phyloP scores from a whole-genome alignment of 768 basidiomycete species.

The Gloeostereum incarnatum region DNA sequence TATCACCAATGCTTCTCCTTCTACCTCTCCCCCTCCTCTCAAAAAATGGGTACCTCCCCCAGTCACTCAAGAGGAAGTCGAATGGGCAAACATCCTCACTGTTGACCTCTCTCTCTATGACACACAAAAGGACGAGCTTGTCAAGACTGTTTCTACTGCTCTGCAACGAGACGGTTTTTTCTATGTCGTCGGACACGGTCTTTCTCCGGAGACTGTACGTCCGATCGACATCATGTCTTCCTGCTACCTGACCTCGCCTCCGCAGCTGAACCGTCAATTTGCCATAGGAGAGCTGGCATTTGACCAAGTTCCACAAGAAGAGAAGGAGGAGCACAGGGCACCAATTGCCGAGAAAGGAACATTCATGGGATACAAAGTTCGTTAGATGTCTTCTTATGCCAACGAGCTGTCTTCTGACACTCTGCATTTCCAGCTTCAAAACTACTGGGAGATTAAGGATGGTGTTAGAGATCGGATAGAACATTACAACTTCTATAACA shows the following conservation, averaged over 20 bases:
- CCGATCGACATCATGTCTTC: background rate
- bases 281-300: conserved; percentile 21
- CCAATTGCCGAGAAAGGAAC: conserved; percentile 24
- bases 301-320: conserved; percentile 18
- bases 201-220: conserved; percentile 14
- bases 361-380: conserved; percentile 24
- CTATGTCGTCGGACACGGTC: conserved; percentile 23
- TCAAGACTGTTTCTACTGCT: conserved; percentile 18
- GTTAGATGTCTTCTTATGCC: background rate
- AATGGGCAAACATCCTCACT: conserved; percentile 25
- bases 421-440: conserved; percentile 16
- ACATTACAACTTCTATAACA: conserved; percentile 23
- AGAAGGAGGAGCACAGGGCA: conserved; percentile 20
- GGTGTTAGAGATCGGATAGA: conserved; percentile 23
- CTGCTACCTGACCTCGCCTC: background rate
- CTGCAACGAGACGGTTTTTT: conserved; percentile 24
- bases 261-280: conserved; percentile 14
- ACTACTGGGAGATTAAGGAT: conserved; percentile 25
- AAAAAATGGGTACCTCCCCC: conserved; percentile 15
- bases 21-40: no score
- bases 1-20: no score
- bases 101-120: conserved; percentile 24
- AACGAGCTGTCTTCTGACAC: background rate
- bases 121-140: conserved; percentile 14
- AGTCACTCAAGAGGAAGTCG: conserved; percentile 15